Base-by-base conservation (phyloP, 768 basidiomycete species). In the Grammothele lineata region DNA sequence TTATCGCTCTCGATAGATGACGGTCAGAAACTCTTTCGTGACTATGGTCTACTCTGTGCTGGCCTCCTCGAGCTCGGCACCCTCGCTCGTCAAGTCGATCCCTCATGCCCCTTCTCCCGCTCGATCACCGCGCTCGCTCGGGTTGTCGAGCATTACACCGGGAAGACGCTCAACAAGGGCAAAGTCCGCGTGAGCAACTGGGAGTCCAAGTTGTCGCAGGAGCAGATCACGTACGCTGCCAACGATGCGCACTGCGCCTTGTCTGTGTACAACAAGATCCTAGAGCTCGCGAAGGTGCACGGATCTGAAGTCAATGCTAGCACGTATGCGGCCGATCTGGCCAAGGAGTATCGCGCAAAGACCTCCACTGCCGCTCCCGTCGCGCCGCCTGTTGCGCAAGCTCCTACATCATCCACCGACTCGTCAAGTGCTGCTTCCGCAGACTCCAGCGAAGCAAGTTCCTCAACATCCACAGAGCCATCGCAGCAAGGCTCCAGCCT, bases 191-290 rank as follows among this genome's bases (percentile, higher is more conserved):
- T 56, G 33, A 66, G 71, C 37, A 69, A 78, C 48, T 78, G 76
- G 76, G 73, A 74, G 47, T 58, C 46, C 0, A 35, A 57, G 10
- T 66, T 78, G 15, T 63, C 61, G 11, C 45, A 50, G 32, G 54
- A 59, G 43, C 77, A 76, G 62, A 45, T 69, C 22, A 58, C 65
- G 49, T 76, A 78, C 49, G 76, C 76, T 2, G 76, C 76, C 0
- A 78, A 78, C 50, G 76, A 78, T 47, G 73, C 70, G 35, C 68
- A 78, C 48, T 72, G 68, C 35, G 72, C 70, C 4, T 58, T 78
- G 12, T 64, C 68, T 57, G 70, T 77, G 17, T 72, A 74, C 55
- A 63, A 66, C 17, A 59, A 50, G 32, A 42, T 78, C n/a, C 38
- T 64, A 19, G 54, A 46, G 3, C 65, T 70, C 4, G 71, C 71